A percentile compares a stretch with the other conserved stretches of the same genome.
These are phyloP conservation scores for Sporothrix euskadiensis DNA, from an alignment of 2,329 filamentous ascomycete species.

Conservation along the genomic window DNA sequence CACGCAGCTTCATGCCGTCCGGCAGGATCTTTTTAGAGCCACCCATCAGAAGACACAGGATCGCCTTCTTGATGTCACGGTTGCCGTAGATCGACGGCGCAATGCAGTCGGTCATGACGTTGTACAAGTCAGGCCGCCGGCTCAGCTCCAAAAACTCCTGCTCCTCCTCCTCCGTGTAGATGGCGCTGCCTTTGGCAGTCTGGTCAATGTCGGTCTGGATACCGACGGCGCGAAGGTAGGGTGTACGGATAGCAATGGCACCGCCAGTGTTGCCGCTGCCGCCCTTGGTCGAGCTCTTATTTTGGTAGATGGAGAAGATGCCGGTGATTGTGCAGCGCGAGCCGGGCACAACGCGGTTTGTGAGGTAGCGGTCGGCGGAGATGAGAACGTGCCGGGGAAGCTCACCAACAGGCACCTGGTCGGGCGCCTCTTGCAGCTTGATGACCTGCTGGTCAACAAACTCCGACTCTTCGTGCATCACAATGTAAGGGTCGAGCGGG, in stretches of 20 bases:
- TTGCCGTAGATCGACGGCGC: slow-evolving; percentile 98
- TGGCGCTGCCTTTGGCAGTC: slow-evolving; percentile 77
- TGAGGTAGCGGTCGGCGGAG: slow-evolving; percentile 92
- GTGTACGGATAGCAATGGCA: slow-evolving; percentile 92
- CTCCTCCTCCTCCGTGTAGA: slow-evolving; percentile 93
- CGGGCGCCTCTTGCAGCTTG: slow-evolving; percentile 95
- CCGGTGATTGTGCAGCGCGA: slow-evolving; percentile 94
- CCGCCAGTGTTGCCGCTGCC: slow-evolving; percentile 65
- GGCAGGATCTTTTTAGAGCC: slow-evolving; percentile 97
- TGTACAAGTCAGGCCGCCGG: slow-evolving; percentile 87
- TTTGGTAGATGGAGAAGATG: slow-evolving; percentile 97
- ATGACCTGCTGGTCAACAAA: slow-evolving; percentile 99
- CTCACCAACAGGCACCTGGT: slow-evolving; percentile 96
- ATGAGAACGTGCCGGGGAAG: slow-evolving; percentile 92
- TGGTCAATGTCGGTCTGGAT: slow-evolving; percentile 90
- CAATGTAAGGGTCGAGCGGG: slow-evolving; percentile 92
- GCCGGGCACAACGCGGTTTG: slow-evolving; percentile 92
- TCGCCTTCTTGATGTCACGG: slow-evolving; percentile 93
- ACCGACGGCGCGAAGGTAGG: slow-evolving; percentile 88
- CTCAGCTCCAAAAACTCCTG: slow-evolving; percentile 94
- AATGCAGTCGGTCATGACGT: slow-evolving; percentile 85
- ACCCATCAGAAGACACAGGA: slow-evolving; percentile 87
- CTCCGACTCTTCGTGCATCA: slow-evolving; percentile 87
- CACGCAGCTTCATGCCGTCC: slow-evolving; percentile 95
- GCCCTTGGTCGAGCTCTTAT: slow-evolving; percentile 70